phyloP scores from a whole-genome alignment of 441 rosid genomes.

The Corymbia calophylla region DNA sequence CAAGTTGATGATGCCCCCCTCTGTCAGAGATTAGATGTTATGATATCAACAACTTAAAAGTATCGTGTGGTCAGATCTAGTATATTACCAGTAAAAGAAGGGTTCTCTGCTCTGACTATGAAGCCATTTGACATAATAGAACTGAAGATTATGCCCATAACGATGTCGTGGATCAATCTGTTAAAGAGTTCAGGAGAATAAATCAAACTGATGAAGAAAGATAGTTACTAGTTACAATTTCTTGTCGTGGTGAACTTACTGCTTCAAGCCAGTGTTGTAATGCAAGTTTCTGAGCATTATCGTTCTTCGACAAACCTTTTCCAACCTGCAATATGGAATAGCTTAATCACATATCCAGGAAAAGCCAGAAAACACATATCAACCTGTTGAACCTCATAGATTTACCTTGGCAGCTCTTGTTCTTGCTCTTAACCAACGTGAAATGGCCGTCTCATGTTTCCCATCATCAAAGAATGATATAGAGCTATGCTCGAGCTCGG shows the following conservation, averaged over 20 bases:
- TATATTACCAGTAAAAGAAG: constrained; percentile 86
- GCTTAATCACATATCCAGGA: not conserved
- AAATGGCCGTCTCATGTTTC: constrained; percentile 87
- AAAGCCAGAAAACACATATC: not conserved
- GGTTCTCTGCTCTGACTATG: constrained; percentile 82
- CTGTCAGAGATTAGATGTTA: not conserved
- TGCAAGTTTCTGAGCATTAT: constrained; percentile 81
- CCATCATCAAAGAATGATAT: constrained; percentile 82
- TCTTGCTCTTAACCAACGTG: constrained; percentile 97
- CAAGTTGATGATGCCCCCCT: not conserved
- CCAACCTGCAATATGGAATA: constrained; percentile 46
- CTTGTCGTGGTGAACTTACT: constrained; percentile 33
- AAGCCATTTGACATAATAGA: constrained; percentile 78
- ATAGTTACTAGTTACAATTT: constrained; percentile 3
- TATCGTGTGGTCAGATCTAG: not conserved
- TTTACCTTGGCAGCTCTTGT: constrained; percentile 81
- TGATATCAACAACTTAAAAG: not conserved
- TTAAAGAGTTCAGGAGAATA: not conserved
- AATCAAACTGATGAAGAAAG: not conserved
- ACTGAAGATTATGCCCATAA: constrained; percentile 93
- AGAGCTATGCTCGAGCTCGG: constrained; percentile 87
- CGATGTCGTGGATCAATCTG: constrained; percentile 97
- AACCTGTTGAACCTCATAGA: not conserved
- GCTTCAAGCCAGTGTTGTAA: constrained; percentile 98
- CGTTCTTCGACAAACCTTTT: constrained; percentile 89